Conservation (phyloP, 306 rosid genomes). For the Ochetophila trinervis region DNA sequence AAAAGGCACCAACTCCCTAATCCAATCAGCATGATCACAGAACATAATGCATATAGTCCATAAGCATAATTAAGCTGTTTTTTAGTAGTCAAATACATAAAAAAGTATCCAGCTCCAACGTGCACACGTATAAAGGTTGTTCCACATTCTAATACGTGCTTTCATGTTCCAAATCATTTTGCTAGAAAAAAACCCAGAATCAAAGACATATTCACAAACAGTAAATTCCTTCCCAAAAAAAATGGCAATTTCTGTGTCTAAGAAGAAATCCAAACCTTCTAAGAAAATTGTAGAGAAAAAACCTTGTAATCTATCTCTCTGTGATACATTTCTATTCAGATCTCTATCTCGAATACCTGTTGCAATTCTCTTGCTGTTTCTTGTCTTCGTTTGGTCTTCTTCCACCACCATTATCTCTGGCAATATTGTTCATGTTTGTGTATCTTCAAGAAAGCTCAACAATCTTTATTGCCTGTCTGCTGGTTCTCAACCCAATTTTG, state of each 20-base stretch:
- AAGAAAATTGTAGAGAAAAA: constrained; percentile 24
- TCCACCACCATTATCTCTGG: constrained; percentile 55
- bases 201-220: constrained; percentile 18
- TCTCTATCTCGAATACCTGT: constrained; percentile 39
- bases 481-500: constrained; percentile 52
- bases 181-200: constrained; percentile 22
- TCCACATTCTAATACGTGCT: constrained; percentile 38
- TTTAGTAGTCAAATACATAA: neutral
- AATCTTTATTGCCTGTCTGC: constrained; percentile 66
- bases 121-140: constrained; percentile 23
- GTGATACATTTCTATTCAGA: constrained; percentile 23
- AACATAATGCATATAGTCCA: too few species aligned
- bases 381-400: constrained; percentile 62
- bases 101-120: constrained; percentile 23
- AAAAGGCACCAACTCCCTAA: too few species aligned
- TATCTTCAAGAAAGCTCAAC: constrained; percentile 61
- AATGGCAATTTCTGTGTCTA: constrained; percentile 48
- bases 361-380: constrained; percentile 41
- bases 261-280: constrained; percentile 42
- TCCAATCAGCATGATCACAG: too few species aligned
- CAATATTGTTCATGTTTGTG: constrained; percentile 63
- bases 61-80: too few species aligned
- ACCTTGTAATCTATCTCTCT: constrained; percentile 5
- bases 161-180: constrained; percentile 38
- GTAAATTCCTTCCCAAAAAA: constrained; percentile 8